These are phyloP conservation scores for Lasiosphaeris hirsuta DNA, from an alignment of 495 filamentous ascomycete genomes.

Conservation along the genomic window DNA sequence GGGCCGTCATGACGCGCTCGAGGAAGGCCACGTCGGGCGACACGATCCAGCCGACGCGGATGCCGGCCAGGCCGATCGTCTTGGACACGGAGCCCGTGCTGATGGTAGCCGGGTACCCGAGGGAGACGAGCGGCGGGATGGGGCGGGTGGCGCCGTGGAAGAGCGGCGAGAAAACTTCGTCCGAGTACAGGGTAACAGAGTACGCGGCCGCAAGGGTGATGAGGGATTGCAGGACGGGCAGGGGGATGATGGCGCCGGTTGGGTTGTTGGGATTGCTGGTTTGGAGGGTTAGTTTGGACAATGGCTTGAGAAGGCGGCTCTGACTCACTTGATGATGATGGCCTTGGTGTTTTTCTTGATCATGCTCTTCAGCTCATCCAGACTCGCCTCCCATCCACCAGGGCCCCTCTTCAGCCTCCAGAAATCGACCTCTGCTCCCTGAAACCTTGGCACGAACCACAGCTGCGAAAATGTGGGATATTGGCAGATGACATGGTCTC, in stretches of 20 bases:
- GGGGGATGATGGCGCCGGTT: constrained; percentile 66
- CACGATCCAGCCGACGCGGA: constrained; percentile 77
- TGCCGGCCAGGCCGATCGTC: constrained; percentile 73
- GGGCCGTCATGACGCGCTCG: constrained; percentile 55
- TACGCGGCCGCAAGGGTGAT: constrained; percentile 57
- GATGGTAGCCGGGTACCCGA: constrained; percentile 64
- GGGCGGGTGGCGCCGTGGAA: constrained; percentile 55
- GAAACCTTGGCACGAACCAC: constrained; percentile 63
- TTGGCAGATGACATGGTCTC: constrained; percentile 81
- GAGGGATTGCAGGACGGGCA: constrained; percentile 54
- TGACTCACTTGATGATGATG: constrained; percentile 16
- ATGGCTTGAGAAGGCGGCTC: background rate
- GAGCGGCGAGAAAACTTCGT: constrained; percentile 82
- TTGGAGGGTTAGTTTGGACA: background rate
- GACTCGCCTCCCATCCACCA: constrained; percentile 60
- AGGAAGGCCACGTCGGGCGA: constrained; percentile 58
- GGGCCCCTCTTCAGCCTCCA: constrained; percentile 62
- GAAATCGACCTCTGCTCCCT: constrained; percentile 71
- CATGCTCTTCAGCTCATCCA: constrained; percentile 61
- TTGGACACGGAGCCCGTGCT: constrained; percentile 76
- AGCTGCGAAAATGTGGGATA: constrained; percentile 87
- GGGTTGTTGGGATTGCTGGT: constrained; percentile 80
- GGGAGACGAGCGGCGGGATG: constrained; percentile 46
- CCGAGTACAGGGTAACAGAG: constrained; percentile 63
- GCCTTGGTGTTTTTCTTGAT: constrained; percentile 68